Conservation (phyloP, 768 basidiomycete genomes). For the Calocybe cyanea region DNA sequence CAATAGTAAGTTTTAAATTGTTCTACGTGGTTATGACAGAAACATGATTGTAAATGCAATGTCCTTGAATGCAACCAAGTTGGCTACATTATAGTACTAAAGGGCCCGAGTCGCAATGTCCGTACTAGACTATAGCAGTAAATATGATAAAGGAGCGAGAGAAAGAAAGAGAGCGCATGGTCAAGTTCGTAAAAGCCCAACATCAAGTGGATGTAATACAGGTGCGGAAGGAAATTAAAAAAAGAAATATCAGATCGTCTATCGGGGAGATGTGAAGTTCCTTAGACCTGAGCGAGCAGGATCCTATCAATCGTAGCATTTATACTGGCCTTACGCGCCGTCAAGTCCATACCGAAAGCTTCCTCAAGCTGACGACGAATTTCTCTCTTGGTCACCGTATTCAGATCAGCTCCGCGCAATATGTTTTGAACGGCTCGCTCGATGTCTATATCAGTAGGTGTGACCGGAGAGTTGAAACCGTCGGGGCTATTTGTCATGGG, state of each 20-base stretch:
- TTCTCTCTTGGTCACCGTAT: conserved; percentile 88
- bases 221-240: background rate
- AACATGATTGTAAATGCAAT: conserved; percentile 7
- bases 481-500: conserved; percentile 52
- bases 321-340: conserved; percentile 65
- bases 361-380: conserved; percentile 82
- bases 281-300: conserved; percentile 48
- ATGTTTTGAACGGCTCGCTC: conserved; percentile 72
- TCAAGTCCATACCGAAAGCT: conserved; percentile 75
- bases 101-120: background rate
- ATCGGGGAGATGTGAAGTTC: background rate
- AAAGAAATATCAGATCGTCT: too few species aligned
- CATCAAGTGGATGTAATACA: background rate
- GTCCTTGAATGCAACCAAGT: conserved; percentile 15
- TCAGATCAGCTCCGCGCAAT: conserved; percentile 76
- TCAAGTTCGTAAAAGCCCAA: background rate
- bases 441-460: conserved; percentile 68
- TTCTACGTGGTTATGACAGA: too few species aligned
- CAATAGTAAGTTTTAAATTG: too few species aligned
- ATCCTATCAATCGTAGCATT: conserved; percentile 76
- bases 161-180: conserved; percentile 1
- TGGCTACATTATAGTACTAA: conserved; percentile 6
- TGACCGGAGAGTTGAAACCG: conserved; percentile 42
- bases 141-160: background rate
- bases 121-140: background rate